Percentiles rank a stretch among this genome's conserved stretches.
Evolutionary conservation across 352 stramenopile genomes (phyloP).

Genomic region (Pythium myriotylum): DNA sequence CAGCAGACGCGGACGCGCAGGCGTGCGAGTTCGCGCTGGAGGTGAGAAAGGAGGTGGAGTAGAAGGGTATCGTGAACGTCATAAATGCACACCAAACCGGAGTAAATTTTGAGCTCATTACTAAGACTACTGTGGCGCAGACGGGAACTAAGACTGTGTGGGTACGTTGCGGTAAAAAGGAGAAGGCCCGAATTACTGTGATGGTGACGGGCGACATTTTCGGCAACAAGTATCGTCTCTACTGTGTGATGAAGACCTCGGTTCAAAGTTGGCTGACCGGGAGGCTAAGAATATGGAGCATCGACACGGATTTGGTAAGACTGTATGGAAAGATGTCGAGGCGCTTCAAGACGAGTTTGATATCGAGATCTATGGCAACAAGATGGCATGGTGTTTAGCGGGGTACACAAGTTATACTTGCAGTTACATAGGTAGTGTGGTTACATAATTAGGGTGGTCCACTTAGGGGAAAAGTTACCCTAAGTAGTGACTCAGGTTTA

Average conservation of each 20-base stretch:
- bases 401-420: too few species aligned
- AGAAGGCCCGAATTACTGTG: slow-evolving; percentile 28
- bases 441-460: too few species aligned
- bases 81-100: slow-evolving; percentile 33
- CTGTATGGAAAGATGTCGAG: slow-evolving; percentile 15
- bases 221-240: slow-evolving; percentile 28
- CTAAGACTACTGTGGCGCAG: slow-evolving; percentile 21
- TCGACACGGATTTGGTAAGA: slow-evolving; percentile 20
- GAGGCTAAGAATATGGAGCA: slow-evolving; percentile 13
- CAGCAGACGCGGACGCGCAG: not conserved
- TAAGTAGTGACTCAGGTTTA: too few species aligned
- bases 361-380: slow-evolving; percentile 26
- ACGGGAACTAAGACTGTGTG: slow-evolving; percentile 30
- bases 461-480: too few species aligned
- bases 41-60: not conserved
- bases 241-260: slow-evolving; percentile 25
- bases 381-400: too few species aligned
- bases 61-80: slow-evolving; percentile 19
- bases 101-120: slow-evolving; percentile 36
- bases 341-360: not conserved
- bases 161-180: slow-evolving; percentile 25
- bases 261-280: not conserved
- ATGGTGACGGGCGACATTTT: slow-evolving; percentile 26
- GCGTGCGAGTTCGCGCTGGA: slow-evolving; percentile 12
- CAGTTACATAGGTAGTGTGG: too few species aligned